These are phyloP conservation scores for Blastocystis sp. DNA, from an alignment of 352 stramenopile species.

Conservation along the genomic window DNA sequence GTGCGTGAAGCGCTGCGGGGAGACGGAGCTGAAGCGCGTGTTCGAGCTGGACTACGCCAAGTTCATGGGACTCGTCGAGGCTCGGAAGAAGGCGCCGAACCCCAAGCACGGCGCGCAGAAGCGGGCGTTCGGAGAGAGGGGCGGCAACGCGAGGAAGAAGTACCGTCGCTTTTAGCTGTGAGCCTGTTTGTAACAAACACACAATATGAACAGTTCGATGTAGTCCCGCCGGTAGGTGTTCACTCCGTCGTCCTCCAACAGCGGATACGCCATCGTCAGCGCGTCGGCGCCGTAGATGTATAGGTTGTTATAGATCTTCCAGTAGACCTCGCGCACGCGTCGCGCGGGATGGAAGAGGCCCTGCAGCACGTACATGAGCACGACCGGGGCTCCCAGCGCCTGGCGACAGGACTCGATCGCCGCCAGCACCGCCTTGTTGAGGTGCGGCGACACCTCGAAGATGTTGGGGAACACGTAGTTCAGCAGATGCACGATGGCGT, in stretches of 20 bases:
- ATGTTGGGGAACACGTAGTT: constrained; percentile 99
- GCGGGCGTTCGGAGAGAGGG: background rate
- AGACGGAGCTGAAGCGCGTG: background rate
- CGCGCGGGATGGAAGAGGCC: constrained; percentile 93
- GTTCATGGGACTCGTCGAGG: background rate
- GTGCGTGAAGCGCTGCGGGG: background rate
- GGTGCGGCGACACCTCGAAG: constrained; percentile 92
- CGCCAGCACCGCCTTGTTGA: constrained; percentile 95
- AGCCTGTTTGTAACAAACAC: constrained; percentile 18
- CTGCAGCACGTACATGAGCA: constrained; percentile 91
- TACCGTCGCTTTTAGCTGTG: constrained; percentile 33
- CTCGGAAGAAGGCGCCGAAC: background rate
- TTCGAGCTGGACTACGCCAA: constrained; percentile 34
- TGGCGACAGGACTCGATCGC: constrained; percentile 91
- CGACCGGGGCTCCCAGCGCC: constrained; percentile 81
- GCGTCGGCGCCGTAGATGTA: constrained; percentile 96
- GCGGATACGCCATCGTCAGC: constrained; percentile 88
- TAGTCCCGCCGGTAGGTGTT: constrained; percentile 53
- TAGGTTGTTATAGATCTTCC: constrained; percentile 98
- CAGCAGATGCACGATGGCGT: constrained; percentile 88
- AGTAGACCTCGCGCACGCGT: constrained; percentile 95
- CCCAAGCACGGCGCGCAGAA: background rate
- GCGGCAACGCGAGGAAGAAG: background rate
- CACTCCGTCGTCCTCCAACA: constrained; percentile 77
- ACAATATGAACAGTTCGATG: constrained; percentile 56